Evolutionary conservation across 345 rosid species (phyloP).

Genomic region (Linum tenue): DNA sequence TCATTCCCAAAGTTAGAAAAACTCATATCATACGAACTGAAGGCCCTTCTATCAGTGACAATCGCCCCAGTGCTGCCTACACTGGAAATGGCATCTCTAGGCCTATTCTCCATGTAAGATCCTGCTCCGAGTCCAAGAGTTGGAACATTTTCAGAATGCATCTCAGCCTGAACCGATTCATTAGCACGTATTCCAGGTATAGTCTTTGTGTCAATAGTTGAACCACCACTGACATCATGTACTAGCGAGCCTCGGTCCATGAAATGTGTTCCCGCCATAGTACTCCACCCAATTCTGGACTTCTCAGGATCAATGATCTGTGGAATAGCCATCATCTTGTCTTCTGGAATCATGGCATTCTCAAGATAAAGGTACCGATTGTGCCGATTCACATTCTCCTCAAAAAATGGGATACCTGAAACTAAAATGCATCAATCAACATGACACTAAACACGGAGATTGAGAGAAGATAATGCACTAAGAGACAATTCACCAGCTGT

Average conservation of each 20-base stretch:
- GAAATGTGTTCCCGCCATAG: not conserved
- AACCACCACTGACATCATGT: slow-evolving; percentile 1
- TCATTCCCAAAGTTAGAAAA: not conserved
- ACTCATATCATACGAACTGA: not conserved
- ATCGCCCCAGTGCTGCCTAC: slow-evolving; percentile 1
- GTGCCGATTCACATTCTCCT: slow-evolving; percentile 1
- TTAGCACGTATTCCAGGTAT: not conserved
- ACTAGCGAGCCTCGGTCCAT: slow-evolving; percentile 7
- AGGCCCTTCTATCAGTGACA: not conserved
- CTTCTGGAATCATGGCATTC: not conserved
- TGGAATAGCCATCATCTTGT: not conserved
- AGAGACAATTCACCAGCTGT: not conserved
- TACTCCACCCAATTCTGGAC: not conserved
- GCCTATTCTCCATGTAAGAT: slow-evolving; percentile 10
- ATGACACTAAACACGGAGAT: not conserved
- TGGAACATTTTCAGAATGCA: slow-evolving; percentile 21
- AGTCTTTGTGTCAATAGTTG: slow-evolving; percentile 8
- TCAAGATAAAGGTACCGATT: not conserved
- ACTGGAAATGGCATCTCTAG: slow-evolving; percentile 4
- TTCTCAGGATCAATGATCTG: slow-evolving; percentile 6
- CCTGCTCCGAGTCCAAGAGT: slow-evolving; percentile 15
- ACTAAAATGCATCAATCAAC: not conserved
- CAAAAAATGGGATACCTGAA: not conserved
- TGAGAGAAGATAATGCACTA: not conserved
- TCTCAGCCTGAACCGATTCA: slow-evolving; percentile 11